These are phyloP conservation scores for Echites panduratus DNA, from an alignment of 257 asterid species.

Conservation along the genomic window DNA sequence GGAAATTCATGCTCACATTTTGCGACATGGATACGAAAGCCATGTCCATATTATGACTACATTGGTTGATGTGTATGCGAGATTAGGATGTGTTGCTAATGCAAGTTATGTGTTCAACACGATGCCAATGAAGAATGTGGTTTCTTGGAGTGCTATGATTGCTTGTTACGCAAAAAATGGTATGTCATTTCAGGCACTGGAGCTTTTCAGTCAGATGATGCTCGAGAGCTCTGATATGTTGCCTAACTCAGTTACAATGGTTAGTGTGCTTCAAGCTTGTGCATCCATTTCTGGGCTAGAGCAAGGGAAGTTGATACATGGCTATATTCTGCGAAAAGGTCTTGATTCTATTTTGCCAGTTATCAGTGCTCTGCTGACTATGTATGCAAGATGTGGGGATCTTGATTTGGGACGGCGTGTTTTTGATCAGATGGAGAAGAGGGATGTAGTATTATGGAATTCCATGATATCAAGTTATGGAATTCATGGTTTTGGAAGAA, in stretches of 20 bases:
- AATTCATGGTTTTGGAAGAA: slow-evolving; percentile 62
- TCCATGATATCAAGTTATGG: slow-evolving; percentile 76
- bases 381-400: slow-evolving; percentile 84
- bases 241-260: slow-evolving; percentile 94
- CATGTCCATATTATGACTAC: slow-evolving; percentile 85
- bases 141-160: slow-evolving; percentile 93
- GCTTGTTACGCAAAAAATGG: slow-evolving; percentile 72
- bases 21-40: slow-evolving; percentile 68
- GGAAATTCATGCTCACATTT: slow-evolving; percentile 71
- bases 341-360: slow-evolving; percentile 77
- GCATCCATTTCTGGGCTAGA: slow-evolving; percentile 72
- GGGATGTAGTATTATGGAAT: slow-evolving; percentile 80
- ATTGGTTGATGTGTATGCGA: slow-evolving; percentile 72
- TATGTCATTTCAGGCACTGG: slow-evolving; percentile 59
- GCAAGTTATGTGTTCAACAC: slow-evolving; percentile 48
- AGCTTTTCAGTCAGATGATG: slow-evolving; percentile 64
- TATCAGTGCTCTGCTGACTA: slow-evolving; percentile 62
- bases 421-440: slow-evolving; percentile 56
- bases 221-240: slow-evolving; percentile 34
- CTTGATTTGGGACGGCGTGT: slow-evolving; percentile 46
- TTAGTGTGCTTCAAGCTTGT: slow-evolving; percentile 87
- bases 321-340: slow-evolving; percentile 66
- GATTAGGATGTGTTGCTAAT: slow-evolving; percentile 49
- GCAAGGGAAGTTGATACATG: slow-evolving; percentile 84
- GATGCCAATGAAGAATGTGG: slow-evolving; percentile 69